Evolutionary conservation across 495 filamentous ascomycete species (phyloP), one percentile per base, ranked within the genome.

Genomic region (Penicillium dipodomyicola): DNA sequence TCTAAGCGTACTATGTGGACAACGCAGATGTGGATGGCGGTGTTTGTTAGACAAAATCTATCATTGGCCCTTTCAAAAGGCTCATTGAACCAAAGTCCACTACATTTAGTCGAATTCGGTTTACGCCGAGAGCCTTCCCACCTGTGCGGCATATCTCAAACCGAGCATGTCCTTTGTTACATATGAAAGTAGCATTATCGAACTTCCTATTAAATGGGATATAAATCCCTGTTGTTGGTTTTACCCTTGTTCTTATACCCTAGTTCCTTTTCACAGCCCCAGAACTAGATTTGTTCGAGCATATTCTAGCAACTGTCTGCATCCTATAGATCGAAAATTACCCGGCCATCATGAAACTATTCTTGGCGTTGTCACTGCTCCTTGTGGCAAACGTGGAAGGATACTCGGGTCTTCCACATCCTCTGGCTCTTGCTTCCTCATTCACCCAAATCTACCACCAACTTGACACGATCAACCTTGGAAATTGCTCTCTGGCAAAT

Each of bases 401-500:
- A 40, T 1, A 54, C n/a, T 45, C 52, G 1, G 37, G 4, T 14
- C 43, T 62, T 19, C 58, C 65, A 23, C 57, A 46, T n/a, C 60
- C 63, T 22, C 44, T 69, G 40, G 51, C 49, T 52, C 41, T 67
- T 2, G 61, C 61, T 2, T 32, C 52, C 42, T 59, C 55, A 17
- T 69, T 69, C 37, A 57, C 66, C 40, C 58, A 43, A 17, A 60
- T 67, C 49, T 48, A 54, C 46, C 53, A 56, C 27, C 58, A 69
- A 52, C 59, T 69, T 6, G 59, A 60, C 17, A 29, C 54, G 4
- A 59, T 65, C 44, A 57, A 56, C 12, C 45, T 73, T 0, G 67
- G 68, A 33, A 62, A 65, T 43, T 77, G 72, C 62, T 62, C 66
- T 29, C 17, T 75, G 4, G n/a, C 40, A n/a, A 42, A 63, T 1